These are phyloP conservation scores for Aquilaria malaccensis DNA, from an alignment of 345 rosid species.

Conservation along the genomic window DNA sequence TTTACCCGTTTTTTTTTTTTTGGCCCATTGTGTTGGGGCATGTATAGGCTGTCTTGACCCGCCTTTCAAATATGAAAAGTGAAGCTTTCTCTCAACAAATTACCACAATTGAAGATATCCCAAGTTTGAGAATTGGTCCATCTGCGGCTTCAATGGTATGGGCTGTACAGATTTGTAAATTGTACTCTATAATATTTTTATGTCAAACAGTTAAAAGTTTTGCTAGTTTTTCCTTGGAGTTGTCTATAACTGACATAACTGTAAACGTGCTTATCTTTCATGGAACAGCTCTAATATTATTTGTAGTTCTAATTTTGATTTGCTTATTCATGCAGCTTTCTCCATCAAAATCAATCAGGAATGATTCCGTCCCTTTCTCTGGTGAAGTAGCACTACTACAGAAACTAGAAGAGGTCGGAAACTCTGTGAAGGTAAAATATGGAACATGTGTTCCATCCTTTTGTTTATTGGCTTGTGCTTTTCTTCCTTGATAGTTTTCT, in stretches of 20 bases:
- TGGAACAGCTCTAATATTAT: no score
- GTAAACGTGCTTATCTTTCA: not conserved
- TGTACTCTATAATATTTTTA: no score
- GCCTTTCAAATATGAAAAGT: conserved; percentile 48
- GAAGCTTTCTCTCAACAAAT: conserved; percentile 40
- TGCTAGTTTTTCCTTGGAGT: not conserved
- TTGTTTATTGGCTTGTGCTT: not conserved
- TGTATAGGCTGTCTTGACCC: conserved; percentile 47
- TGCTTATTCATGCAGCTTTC: conserved; percentile 32
- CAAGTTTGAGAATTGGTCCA: conserved; percentile 31
- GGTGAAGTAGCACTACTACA: conserved; percentile 43
- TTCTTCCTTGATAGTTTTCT: conserved; percentile 1
- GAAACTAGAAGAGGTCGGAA: conserved; percentile 60
- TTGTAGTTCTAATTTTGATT: not conserved
- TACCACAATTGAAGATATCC: conserved; percentile 42
- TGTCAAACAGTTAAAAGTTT: no score
- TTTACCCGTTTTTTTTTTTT: not conserved
- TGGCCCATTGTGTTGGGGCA: not conserved
- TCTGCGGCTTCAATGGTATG: conserved; percentile 33
- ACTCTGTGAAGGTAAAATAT: conserved; percentile 44
- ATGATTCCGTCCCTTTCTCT: conserved; percentile 24
- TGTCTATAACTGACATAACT: not conserved
- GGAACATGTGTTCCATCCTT: not conserved
- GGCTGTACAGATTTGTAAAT: not conserved
- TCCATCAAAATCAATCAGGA: conserved; percentile 32